These are phyloP conservation scores for Onygenales sp. DNA, from an alignment of 2,329 filamentous ascomycete species.

Conservation along the genomic window DNA sequence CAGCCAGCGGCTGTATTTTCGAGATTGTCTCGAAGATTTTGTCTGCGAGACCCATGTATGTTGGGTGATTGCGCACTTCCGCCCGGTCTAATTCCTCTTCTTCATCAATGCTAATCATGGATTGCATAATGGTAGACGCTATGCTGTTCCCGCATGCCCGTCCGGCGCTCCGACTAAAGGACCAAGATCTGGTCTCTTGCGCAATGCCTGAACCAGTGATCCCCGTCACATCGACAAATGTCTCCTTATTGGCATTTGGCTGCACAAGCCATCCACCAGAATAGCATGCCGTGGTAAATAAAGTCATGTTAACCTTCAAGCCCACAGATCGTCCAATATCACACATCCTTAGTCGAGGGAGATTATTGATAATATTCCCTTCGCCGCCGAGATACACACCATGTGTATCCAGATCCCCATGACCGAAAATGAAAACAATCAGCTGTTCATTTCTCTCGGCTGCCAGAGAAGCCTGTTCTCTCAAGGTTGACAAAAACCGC, in stretches of 20 bases:
- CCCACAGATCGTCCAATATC: neutral
- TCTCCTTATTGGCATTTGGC: neutral
- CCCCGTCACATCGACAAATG: neutral
- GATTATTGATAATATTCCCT: neutral
- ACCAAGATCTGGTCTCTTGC: neutral
- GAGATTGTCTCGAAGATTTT: neutral
- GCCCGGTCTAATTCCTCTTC: neutral
- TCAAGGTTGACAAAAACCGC: neutral
- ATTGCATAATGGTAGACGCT: neutral
- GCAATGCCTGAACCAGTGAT: neutral
- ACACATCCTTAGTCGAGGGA: neutral
- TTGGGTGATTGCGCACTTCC: neutral
- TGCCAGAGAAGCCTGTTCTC: neutral
- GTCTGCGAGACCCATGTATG: neutral
- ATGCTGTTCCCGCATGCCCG: neutral
- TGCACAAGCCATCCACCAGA: neutral
- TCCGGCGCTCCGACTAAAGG: neutral
- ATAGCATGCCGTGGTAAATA: neutral
- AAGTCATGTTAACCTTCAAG: neutral
- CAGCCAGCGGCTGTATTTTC: neutral
- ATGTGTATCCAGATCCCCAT: neutral
- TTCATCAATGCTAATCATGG: neutral
- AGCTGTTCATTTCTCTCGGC: neutral
- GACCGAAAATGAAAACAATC: neutral
- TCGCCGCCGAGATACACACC: neutral